Evolutionary conservation across 768 basidiomycete genomes (phyloP), one percentile per base, ranked within the genome.

Genomic region (Trametopsis cervina): DNA sequence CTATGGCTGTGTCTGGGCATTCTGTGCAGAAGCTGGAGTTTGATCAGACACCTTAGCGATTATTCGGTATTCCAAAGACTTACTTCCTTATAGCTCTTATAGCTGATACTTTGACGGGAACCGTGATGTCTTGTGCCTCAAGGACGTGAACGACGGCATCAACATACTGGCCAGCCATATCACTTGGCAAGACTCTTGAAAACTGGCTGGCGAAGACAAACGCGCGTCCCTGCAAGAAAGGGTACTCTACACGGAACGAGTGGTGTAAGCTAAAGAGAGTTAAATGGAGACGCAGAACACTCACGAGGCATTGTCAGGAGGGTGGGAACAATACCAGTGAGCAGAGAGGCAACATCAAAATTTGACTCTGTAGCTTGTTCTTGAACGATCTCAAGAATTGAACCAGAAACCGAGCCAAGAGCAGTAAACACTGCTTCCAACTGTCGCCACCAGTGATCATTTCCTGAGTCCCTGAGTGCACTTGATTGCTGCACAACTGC

Each of bases 151-250:
- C 72, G 0, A 93, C 86, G 3, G 90, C 90, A 20, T 87, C 81
- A 26, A 98, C 71, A 61, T 97, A 98, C 58, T 93, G 89, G 0
- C 79, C 78, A 1, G 89, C 83, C 41, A 93, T 72, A 47, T 80
- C 72, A 11, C 75, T 57, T 0, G 91, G 85, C 4, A 97, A 72
- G 9, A 85, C 66, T 54, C 80, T 78, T 1, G 88, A 76, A 60
- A 81, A 97, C 59, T 92, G 85, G 59, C 90, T 92, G 2, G 93
- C 91, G 56, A 97, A 94, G 39, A 98, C 89, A 51, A 97, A 96
- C 0, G 83, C 89, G 51, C 96, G 77, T 10, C 95, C 96, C 66
- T 97, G 95, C 23, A 99, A 66, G 77, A 97, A 99, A 0, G 92
- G 92, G 47, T 74, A 76, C 20, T 90, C 94, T 95, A 56, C 44